Base-by-base conservation (phyloP, 2,329 filamentous ascomycete genomes). In the Microascus cirrosus region DNA sequence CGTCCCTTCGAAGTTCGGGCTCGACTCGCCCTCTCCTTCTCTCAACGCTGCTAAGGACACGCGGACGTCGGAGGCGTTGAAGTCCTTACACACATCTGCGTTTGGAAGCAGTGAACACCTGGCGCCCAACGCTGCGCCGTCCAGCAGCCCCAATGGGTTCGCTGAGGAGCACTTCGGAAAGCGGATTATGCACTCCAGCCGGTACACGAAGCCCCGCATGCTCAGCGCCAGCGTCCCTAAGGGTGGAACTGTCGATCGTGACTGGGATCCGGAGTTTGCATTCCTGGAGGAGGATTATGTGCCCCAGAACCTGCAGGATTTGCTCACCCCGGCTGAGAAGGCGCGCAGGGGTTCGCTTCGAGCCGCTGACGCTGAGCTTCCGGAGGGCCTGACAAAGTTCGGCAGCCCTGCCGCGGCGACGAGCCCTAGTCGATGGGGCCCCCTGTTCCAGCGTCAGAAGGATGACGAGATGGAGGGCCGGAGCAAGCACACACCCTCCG, bases 271-370 rank as follows among this genome's bases (percentile, higher is more conserved):
- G 58, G 78, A 81, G 58, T 94, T 95, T 65, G 82, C 86, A 34
- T 93, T 94, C 64, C 66, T 76, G 65, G 90, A 95, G 69, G 92
- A 95, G 66, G 91, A 95, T 66, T 89, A 94, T 65, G 78, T 97
- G 11, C 94, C 93, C 0, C 87, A 82, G 60, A 80, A 83, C 59
- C 72, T 86, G 39, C 82, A 84, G 63, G 84, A 87, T 60, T 74
- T 87, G 15, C 70, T 87, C 63, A 87, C 84, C 3, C 83, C 84
- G 1, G 81, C 82, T 15, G 84, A 87, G 66, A 86, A 86, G 68
- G 84, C 83, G 12, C 76, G 84, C 12, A 74, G 84, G 54, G 83
- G 83, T 13, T 86, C 84, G 1, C 71, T 80, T 60, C 76, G 78
- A 55, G 77, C 73, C 56, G 67, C 68, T n/a, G 81, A 83, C n/a